Base-by-base conservation (phyloP, 805 yeast genomes). In the Candida golubevii region DNA sequence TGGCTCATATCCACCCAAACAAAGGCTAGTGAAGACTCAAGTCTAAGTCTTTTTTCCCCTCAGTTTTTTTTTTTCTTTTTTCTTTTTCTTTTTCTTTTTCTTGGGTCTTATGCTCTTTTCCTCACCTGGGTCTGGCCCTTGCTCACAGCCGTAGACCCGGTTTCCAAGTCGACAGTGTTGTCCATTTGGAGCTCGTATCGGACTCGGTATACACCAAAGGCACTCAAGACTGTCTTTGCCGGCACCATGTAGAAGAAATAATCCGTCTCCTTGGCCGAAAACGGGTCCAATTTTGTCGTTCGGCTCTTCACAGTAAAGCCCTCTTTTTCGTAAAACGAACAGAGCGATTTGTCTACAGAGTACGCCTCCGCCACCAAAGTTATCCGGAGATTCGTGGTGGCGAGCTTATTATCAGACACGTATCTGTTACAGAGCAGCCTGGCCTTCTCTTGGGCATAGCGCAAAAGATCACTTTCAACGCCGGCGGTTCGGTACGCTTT, bases 401-500 rank as follows among this genome's bases (percentile, higher is more conserved):
- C 57, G 7, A 51, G 13, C 15, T 40, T 44, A 41, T 47, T 51
- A 44, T 53, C 57, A 11, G 40, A 37, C 27, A 57, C 57, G 38
- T 59, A 62, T 15, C 59, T 60, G 30, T 52, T 55, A 49, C 70
- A 69, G 31, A 75, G 62, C 30, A 63, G 59, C 39, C 69, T 65
- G 12, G 80, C 67, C 57, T 81, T 74, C 15, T 64, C 50, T 48
- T 74, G 65, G 6, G 82, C 76, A 84, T 85, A 82, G 35, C 75
- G 80, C 26, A 85, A 51, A 46, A 86, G 67, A 53, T 85, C 85
- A 35, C 73, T 72, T 13, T 83, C 71, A 41, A 86, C 75, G 23
- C 85, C 88, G 8, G 83, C 78, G 47, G 72, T 74, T 23, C 75
- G 61, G 59, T 85, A 85, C 1, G 84, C 89, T 56, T 78, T 78